Conservation (phyloP, 768 basidiomycete genomes). For the Suillus subaureus region DNA sequence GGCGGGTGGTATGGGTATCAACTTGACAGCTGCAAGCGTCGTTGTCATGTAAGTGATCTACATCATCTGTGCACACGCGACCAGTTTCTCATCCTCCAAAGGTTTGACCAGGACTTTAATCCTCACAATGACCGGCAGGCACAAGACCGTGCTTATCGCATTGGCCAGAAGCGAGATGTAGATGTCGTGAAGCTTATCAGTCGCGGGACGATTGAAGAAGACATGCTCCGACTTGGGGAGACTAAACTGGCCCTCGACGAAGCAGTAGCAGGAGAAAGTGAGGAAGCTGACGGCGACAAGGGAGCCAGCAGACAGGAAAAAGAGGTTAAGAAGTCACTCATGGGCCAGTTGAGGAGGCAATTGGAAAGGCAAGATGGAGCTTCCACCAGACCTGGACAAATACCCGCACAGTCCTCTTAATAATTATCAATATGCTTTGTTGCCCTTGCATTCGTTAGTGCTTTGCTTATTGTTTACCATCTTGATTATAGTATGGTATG, state of each 20-base stretch:
- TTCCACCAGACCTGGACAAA: constrained; percentile 5
- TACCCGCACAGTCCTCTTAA: constrained; percentile 10
- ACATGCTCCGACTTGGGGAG: constrained; percentile 87
- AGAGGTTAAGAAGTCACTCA: constrained; percentile 84
- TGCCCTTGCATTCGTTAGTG: constrained; percentile 17
- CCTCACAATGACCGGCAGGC: constrained; percentile 98
- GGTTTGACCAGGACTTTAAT: constrained; percentile 98
- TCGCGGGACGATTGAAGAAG: constrained; percentile 92
- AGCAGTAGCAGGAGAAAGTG: constrained; percentile 80
- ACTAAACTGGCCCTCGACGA: constrained; percentile 93
- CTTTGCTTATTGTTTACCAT: constrained; percentile 8
- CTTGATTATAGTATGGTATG: constrained; percentile 16
- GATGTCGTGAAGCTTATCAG: constrained; percentile 95
- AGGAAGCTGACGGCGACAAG: constrained; percentile 59
- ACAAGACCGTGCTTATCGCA: constrained; percentile 95
- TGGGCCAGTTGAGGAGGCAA: constrained; percentile 83
- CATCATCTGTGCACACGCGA: neutral
- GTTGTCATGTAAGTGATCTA: constrained; percentile 75
- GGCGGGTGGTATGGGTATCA: constrained; percentile 96
- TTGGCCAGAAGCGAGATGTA: constrained; percentile 92
- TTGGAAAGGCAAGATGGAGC: constrained; percentile 59
- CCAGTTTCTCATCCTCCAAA: constrained; percentile 29
- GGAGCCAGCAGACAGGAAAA: constrained; percentile 68
- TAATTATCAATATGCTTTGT: constrained; percentile 13
- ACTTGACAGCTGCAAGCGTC: constrained; percentile 92